phyloP scores from a whole-genome alignment of 805 yeast species.

The Saturnispora diversa region DNA sequence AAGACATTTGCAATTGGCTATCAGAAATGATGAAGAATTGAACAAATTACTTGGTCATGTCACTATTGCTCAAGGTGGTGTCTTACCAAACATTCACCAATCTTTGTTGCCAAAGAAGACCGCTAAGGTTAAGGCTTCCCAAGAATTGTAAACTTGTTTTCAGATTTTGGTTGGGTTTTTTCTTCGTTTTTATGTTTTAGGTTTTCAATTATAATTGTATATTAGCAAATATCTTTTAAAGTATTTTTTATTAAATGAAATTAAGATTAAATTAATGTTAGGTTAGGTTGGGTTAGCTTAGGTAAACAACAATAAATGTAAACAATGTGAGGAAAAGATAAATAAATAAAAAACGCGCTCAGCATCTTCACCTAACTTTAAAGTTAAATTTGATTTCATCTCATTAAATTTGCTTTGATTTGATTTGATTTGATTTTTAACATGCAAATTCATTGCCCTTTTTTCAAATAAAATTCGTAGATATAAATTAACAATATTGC shows the following conservation, averaged over 20 bases:
- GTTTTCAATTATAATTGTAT: conserved; percentile 12
- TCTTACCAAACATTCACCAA: conserved; percentile 93
- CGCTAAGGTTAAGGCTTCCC: conserved; percentile 48
- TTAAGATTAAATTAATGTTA: background rate
- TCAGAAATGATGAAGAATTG: conserved; percentile 98
- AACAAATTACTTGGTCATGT: conserved; percentile 89
- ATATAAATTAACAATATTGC: too few species aligned
- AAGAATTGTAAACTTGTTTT: conserved; percentile 39
- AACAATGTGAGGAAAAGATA: too few species aligned
- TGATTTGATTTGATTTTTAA: too few species aligned
- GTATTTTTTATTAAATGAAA: background rate
- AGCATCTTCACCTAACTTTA: too few species aligned
- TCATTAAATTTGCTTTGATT: too few species aligned
- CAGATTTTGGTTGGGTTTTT: conserved; percentile 6
- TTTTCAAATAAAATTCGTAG: too few species aligned
- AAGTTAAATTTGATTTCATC: too few species aligned
- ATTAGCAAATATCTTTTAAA: conserved; percentile 9
- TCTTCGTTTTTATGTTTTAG: conserved; percentile 11
- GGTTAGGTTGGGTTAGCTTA: too few species aligned
- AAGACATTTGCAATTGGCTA: conserved; percentile 97
- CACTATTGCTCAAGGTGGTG: conserved; percentile 99
- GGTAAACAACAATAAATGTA: too few species aligned
- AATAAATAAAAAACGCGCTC: too few species aligned
- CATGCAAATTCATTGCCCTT: too few species aligned
- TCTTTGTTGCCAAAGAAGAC: conserved; percentile 67